Conservation (phyloP, 495 filamentous ascomycete genomes). For the Penicillium paxilli region DNA sequence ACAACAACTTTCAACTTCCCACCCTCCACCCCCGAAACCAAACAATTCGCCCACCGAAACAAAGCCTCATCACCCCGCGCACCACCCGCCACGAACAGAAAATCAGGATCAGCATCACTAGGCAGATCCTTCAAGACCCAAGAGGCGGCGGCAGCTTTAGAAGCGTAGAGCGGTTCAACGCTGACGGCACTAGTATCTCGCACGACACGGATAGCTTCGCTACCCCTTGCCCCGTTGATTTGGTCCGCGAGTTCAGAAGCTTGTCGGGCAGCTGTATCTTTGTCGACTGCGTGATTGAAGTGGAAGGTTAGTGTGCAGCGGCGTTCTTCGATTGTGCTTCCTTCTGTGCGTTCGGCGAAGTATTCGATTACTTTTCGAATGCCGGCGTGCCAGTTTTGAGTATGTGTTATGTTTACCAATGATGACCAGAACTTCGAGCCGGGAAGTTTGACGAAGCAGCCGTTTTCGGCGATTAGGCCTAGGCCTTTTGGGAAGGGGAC, state of each 20-base stretch:
- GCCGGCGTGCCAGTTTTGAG: constrained; percentile 67
- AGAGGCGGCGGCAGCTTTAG: constrained; percentile 70
- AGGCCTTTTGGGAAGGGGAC: constrained; percentile 59
- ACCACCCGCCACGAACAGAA: constrained; percentile 79
- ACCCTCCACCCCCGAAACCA: constrained; percentile 30
- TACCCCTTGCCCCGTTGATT: constrained; percentile 81
- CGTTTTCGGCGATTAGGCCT: constrained; percentile 86
- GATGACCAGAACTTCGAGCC: constrained; percentile 60
- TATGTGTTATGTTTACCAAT: constrained; percentile 64
- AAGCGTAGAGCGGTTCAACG: constrained; percentile 75
- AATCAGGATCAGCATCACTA: constrained; percentile 51
- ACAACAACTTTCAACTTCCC: constrained; percentile 53
- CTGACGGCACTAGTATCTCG: constrained; percentile 67
- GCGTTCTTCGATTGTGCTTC: constrained; percentile 73
- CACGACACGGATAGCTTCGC: constrained; percentile 74
- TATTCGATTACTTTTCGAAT: constrained; percentile 74
- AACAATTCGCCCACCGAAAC: constrained; percentile 80
- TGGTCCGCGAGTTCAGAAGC: constrained; percentile 82
- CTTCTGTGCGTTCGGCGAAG: constrained; percentile 81
- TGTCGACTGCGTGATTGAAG: constrained; percentile 71
- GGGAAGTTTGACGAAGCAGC: constrained; percentile 71
- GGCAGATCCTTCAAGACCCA: constrained; percentile 50
- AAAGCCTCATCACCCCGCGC: constrained; percentile 80
- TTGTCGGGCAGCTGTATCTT: constrained; percentile 64
- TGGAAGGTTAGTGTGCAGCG: constrained; percentile 78